phyloP scores from a whole-genome alignment of 345 rosid genomes.

The Heritiera littoralis region DNA sequence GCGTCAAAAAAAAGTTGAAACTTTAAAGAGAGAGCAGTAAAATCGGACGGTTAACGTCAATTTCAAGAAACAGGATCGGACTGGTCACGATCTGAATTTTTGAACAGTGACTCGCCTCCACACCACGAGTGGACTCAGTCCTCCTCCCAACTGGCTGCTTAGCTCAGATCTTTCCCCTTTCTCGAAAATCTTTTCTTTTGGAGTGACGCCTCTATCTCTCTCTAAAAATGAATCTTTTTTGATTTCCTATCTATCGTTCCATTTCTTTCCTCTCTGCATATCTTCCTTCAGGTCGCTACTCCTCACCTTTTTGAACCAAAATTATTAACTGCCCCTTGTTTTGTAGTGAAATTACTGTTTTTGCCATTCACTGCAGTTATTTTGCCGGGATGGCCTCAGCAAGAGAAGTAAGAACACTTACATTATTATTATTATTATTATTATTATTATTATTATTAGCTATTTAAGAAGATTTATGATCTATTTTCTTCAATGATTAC shows the following conservation, averaged over 20 bases:
- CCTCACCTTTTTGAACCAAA: constrained; percentile 4
- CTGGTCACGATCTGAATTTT: constrained; percentile 35
- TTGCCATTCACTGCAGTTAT: constrained; percentile 28
- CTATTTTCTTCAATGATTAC: too few relatives aligned
- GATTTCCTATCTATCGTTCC: constrained; percentile 4
- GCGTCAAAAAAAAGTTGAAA: background rate
- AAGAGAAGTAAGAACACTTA: too few relatives aligned
- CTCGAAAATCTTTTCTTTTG: background rate
- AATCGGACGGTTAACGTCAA: constrained; percentile 32
- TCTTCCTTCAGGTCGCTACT: constrained; percentile 32
- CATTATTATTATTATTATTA: too few relatives aligned
- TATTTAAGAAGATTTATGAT: too few relatives aligned
- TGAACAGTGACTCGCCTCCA: constrained; percentile 33
- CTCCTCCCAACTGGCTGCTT: background rate
- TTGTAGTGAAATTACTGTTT: constrained; percentile 18
- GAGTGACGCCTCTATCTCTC: constrained; percentile 24
- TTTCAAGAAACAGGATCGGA: constrained; percentile 14
- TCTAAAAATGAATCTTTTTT: constrained; percentile 13
- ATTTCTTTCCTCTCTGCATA: constrained; percentile 11
- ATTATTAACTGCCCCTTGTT: constrained; percentile 7
- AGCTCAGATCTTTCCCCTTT: constrained; percentile 46
- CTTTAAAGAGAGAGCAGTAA: constrained; percentile 8
- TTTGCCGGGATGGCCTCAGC: background rate
- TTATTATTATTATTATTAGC: too few relatives aligned
- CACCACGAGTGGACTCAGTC: constrained; percentile 30